Conservation (phyloP, 108 stramenopile species). For the Conticribra guillardii region DNA sequence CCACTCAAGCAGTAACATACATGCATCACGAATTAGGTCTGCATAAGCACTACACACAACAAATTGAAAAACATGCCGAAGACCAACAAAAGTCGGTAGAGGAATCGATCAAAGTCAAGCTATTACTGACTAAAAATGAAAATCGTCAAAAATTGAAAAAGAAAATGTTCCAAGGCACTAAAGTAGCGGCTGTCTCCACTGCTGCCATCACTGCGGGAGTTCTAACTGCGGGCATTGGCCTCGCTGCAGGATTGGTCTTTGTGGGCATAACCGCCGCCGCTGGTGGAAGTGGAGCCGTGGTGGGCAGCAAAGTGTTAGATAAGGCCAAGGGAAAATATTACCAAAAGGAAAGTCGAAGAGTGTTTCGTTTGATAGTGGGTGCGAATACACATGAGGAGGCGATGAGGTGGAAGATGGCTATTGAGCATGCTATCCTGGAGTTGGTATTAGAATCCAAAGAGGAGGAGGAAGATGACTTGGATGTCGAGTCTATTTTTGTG, state of each 20-base stretch:
- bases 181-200: slow-evolving; percentile 74
- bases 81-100: slow-evolving; percentile 43
- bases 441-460: slow-evolving; percentile 15
- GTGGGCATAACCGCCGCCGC: slow-evolving; percentile 78
- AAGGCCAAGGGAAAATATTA: slow-evolving; percentile 38
- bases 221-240: slow-evolving; percentile 80
- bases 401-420: slow-evolving; percentile 59
- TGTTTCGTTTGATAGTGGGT: slow-evolving; percentile 59
- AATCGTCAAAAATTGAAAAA: slow-evolving; percentile 57
- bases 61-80: slow-evolving; percentile 45
- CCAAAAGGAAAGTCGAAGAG: slow-evolving; percentile 43
- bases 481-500: slow-evolving; percentile 2
- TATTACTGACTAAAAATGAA: slow-evolving; percentile 16
- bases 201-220: slow-evolving; percentile 79
- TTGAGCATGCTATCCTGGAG: slow-evolving; percentile 58
- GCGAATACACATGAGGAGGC: slow-evolving; percentile 60
- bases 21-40: slow-evolving; percentile 32
- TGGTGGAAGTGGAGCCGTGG: slow-evolving; percentile 79
- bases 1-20: not conserved
- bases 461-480: slow-evolving; percentile 5
- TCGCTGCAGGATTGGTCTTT: slow-evolving; percentile 78
- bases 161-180: slow-evolving; percentile 61
- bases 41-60: slow-evolving; percentile 49
- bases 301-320: slow-evolving; percentile 53
- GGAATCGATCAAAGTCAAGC: slow-evolving; percentile 33